Conservation (phyloP, 1,284 basidiomycete species). For the Ceratobasidium papillatum region DNA sequence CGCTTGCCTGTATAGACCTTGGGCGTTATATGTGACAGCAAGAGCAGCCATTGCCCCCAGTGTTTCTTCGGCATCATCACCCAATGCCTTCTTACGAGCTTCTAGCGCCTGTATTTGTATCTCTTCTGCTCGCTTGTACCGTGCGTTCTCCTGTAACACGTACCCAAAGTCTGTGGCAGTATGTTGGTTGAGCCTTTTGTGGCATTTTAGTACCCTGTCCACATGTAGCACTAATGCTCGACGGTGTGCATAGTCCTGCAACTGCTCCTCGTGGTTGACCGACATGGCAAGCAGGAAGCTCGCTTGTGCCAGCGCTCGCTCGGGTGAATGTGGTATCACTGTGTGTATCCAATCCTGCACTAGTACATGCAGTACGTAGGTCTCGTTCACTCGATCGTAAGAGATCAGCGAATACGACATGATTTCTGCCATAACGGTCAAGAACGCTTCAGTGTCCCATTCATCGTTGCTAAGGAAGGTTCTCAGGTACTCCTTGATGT, state of each 20-base stretch:
- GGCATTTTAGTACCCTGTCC: neutral
- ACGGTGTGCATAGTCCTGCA: neutral
- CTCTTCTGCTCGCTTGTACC: neutral
- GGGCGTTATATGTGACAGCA: neutral
- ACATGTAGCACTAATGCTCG: neutral
- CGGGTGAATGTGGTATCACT: neutral
- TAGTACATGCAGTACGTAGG: slow-evolving; percentile 6
- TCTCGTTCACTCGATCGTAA: neutral
- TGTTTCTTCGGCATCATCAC: neutral
- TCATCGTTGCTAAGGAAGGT: neutral
- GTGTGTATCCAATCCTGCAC: slow-evolving; percentile 2
- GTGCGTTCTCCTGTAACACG: neutral
- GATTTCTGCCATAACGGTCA: neutral
- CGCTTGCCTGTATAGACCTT: neutral
- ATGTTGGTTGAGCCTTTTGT: neutral
- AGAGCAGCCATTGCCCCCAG: neutral
- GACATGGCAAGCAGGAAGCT: neutral
- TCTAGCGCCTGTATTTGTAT: neutral
- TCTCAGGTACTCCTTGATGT: neutral
- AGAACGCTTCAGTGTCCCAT: neutral
- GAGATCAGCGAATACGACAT: slow-evolving; percentile 4
- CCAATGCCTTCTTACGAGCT: no score
- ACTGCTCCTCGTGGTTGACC: neutral
- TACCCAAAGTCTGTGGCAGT: neutral
- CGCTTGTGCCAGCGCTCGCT: neutral